Percentiles rank a stretch among this genome's conserved stretches.
Evolutionary conservation across 768 basidiomycete genomes (phyloP).

Genomic region (Lentinula boryana): DNA sequence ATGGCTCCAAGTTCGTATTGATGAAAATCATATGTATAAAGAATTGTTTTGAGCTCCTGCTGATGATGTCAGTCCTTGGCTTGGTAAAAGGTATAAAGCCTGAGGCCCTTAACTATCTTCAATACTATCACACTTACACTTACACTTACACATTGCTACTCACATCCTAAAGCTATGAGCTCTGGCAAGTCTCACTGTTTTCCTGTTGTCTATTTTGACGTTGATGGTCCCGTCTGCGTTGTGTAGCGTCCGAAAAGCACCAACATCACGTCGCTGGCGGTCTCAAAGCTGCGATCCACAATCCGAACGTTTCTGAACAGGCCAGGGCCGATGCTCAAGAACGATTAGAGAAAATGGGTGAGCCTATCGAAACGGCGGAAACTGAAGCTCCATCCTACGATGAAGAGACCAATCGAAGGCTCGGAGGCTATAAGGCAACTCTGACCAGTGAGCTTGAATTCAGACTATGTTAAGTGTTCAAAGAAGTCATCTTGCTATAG

Average conservation of each 20-base stretch:
- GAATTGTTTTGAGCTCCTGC: background rate
- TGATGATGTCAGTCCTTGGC: background rate
- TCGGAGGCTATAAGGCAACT: constrained; percentile 11
- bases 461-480: background rate
- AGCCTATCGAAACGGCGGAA: constrained; percentile 2
- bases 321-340: constrained; percentile 45
- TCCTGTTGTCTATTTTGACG: background rate
- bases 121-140: too few species aligned
- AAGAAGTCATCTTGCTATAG: background rate
- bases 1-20: too few species aligned
- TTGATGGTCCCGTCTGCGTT: constrained; percentile 30
- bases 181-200: background rate
- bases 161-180: background rate
- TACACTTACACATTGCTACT: background rate
- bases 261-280: constrained; percentile 36
- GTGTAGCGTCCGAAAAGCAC: constrained; percentile 31
- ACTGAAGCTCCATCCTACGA: background rate
- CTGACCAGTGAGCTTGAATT: constrained; percentile 5
- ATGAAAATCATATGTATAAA: background rate
- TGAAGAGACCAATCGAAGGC: background rate
- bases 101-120: too few species aligned
- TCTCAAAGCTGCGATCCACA: constrained; percentile 51
- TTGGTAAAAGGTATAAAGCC: background rate
- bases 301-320: constrained; percentile 50
- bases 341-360: constrained; percentile 32